Evolutionary conservation across 805 yeast species (phyloP).

Genomic region (Jamesozyma rosinii): DNA sequence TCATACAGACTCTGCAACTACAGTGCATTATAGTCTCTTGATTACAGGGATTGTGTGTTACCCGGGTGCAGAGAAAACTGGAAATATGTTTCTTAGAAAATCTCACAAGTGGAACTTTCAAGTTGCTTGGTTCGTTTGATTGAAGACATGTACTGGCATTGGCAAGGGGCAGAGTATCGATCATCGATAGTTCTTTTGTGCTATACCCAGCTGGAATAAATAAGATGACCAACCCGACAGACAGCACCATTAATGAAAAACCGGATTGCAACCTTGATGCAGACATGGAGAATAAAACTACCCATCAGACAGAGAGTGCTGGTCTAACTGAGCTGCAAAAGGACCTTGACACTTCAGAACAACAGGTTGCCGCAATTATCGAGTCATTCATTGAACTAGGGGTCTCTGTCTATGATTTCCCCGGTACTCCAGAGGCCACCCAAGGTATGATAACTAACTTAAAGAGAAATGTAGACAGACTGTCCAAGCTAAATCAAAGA

Average conservation of each 20-base stretch:
- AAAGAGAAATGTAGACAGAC: slow-evolving; percentile 36
- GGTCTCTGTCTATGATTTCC: slow-evolving; percentile 85
- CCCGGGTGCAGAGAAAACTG: neutral
- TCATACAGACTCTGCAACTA: too few species aligned
- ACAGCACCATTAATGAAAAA: neutral
- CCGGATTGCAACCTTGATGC: neutral
- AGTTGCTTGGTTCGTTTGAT: too few species aligned
- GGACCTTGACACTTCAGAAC: slow-evolving; percentile 24
- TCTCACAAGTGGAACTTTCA: too few species aligned
- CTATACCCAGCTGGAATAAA: too few species aligned
- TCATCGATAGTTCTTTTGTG: too few species aligned
- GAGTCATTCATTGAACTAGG: slow-evolving; percentile 86
- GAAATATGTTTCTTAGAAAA: too few species aligned
- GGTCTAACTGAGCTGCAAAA: slow-evolving; percentile 14
- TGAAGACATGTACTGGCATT: too few species aligned
- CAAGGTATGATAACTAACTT: slow-evolving; percentile 38
- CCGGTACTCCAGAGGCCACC: slow-evolving; percentile 76
- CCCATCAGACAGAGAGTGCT: neutral
- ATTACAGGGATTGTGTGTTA: too few species aligned
- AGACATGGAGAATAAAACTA: too few species aligned
- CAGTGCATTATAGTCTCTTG: too few species aligned
- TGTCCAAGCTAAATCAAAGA: slow-evolving; percentile 28
- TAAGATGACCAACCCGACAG: neutral
- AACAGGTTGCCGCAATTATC: slow-evolving; percentile 41
- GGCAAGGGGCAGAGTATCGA: too few species aligned